A percentile compares a stretch with the other conserved stretches of the same genome.
These are phyloP conservation scores for Phytophthora idaei DNA, from an alignment of 352 stramenopile genomes.

Conservation along the genomic window DNA sequence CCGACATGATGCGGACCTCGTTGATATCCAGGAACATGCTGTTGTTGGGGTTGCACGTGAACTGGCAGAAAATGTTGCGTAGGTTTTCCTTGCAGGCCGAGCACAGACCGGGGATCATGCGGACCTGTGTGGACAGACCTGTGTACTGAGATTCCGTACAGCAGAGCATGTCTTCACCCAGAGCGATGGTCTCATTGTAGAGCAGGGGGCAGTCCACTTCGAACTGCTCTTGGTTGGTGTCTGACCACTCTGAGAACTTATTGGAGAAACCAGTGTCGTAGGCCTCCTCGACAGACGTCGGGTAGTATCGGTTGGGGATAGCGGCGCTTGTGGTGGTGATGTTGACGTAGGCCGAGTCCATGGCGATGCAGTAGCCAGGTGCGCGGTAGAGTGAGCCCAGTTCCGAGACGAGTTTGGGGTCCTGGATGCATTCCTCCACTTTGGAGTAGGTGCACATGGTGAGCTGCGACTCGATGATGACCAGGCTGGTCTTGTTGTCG, in stretches of 20 bases:
- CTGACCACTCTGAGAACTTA: constrained; percentile 68
- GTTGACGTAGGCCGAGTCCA: constrained; percentile 58
- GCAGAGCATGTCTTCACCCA: constrained; percentile 58
- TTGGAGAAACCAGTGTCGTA: constrained; percentile 55
- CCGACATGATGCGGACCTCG: constrained; percentile 55
- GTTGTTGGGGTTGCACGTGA: constrained; percentile 72
- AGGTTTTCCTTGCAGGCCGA: constrained; percentile 68
- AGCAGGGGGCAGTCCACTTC: constrained; percentile 65
- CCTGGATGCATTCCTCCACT: constrained; percentile 55
- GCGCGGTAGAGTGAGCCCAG: constrained; percentile 48
- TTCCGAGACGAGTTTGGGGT: constrained; percentile 36
- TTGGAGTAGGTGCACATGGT: constrained; percentile 73
- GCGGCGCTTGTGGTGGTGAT: constrained; percentile 35
- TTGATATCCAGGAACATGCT: constrained; percentile 62
- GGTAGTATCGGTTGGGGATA: constrained; percentile 61
- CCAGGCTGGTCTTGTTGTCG: constrained; percentile 43
- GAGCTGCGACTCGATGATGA: constrained; percentile 39
- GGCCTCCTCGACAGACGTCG: constrained; percentile 53
- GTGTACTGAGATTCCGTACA: constrained; percentile 66
- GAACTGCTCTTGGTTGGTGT: constrained; percentile 59
- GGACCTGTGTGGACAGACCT: constrained; percentile 59
- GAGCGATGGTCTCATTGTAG: constrained; percentile 58
- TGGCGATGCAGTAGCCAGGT: constrained; percentile 51
- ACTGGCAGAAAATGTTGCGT: constrained; percentile 70
- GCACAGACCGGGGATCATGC: constrained; percentile 63